A percentile compares a stretch with the other conserved stretches of the same genome.
These are phyloP conservation scores for Hypoxylon sp. DNA, from an alignment of 2,329 filamentous ascomycete species.

Conservation along the genomic window DNA sequence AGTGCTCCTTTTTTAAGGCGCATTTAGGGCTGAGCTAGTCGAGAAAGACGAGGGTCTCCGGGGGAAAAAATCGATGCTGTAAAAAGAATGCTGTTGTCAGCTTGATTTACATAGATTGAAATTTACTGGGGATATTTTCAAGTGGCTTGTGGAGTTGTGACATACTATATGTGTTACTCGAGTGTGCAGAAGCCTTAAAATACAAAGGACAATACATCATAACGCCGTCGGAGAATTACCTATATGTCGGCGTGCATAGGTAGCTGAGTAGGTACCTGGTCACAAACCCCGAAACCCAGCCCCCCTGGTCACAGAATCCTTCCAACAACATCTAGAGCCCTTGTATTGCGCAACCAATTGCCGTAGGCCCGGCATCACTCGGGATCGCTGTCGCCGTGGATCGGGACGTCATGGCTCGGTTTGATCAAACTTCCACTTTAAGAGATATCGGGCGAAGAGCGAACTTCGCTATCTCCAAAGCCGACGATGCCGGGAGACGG, in stretches of 20 bases:
- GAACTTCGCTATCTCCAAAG: constrained; percentile 14
- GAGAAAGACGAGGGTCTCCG: constrained; percentile 31
- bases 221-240: neutral
- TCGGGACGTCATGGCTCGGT: constrained; percentile 28
- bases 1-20: constrained; percentile 16
- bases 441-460: constrained; percentile 24
- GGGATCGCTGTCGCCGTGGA: constrained; percentile 40
- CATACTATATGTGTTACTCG: constrained; percentile 8
- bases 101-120: neutral
- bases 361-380: constrained; percentile 35
- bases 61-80: constrained; percentile 20
- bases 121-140: constrained; percentile 12
- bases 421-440: constrained; percentile 15
- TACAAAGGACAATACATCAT: neutral
- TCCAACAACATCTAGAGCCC: constrained; percentile 4
- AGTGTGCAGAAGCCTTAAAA: neutral
- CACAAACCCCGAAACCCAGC: constrained; percentile 37
- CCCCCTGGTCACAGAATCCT: constrained; percentile 16
- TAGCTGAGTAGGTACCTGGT: constrained; percentile 8
- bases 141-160: neutral
- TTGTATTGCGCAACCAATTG: constrained; percentile 26
- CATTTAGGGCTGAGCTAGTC: constrained; percentile 28
- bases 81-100: constrained; percentile 27
- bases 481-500: constrained; percentile 35
- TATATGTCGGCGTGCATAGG: no score